Percentiles rank a stretch among this genome's conserved stretches.
Conservation (phyloP, 495 filamentous ascomycete species). For the Schizothecium vesticola region DNA sequence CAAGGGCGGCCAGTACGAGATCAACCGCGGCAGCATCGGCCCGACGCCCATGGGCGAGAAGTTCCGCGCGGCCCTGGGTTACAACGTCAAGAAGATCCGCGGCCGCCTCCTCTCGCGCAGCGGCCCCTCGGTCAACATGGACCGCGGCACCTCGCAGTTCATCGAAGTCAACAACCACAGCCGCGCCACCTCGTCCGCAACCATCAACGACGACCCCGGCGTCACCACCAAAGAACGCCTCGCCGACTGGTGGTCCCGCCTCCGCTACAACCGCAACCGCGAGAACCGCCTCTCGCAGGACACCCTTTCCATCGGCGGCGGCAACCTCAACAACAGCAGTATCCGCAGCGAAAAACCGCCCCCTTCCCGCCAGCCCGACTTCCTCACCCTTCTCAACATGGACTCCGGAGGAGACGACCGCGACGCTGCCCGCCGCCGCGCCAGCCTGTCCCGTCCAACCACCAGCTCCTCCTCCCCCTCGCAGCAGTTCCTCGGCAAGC, state of each 20-base stretch:
- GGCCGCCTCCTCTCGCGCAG: slow-evolving; percentile 32
- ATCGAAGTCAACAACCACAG: slow-evolving; percentile 36
- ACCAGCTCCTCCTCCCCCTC: slow-evolving; percentile 23
- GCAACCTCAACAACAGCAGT: neutral
- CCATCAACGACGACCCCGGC: slow-evolving; percentile 2
- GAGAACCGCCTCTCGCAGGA: slow-evolving; percentile 16
- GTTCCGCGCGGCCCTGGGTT: slow-evolving; percentile 32
- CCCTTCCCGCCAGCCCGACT: slow-evolving; percentile 32
- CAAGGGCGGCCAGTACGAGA: slow-evolving; percentile 36
- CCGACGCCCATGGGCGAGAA: slow-evolving; percentile 37
- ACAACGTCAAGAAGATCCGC: slow-evolving; percentile 33
- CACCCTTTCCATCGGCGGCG: neutral
- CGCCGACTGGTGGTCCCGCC: slow-evolving; percentile 38
- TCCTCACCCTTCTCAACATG: slow-evolving; percentile 35
- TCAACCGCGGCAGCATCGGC: slow-evolving; percentile 37
- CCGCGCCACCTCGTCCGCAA: slow-evolving; percentile 30
- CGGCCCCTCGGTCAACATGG: slow-evolving; percentile 42
- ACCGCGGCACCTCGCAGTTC: slow-evolving; percentile 49
- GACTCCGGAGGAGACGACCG: slow-evolving; percentile 32
- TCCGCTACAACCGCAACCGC: slow-evolving; percentile 31
- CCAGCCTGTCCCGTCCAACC: slow-evolving; percentile 24
- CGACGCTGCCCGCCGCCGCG: slow-evolving; percentile 28
- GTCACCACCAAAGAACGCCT: slow-evolving; percentile 31
- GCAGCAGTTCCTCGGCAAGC: slow-evolving; percentile 36
- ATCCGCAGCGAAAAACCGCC: slow-evolving; percentile 10